phyloP scores from a whole-genome alignment of 2,329 filamentous ascomycete species.

The Penicillium frequentans region DNA sequence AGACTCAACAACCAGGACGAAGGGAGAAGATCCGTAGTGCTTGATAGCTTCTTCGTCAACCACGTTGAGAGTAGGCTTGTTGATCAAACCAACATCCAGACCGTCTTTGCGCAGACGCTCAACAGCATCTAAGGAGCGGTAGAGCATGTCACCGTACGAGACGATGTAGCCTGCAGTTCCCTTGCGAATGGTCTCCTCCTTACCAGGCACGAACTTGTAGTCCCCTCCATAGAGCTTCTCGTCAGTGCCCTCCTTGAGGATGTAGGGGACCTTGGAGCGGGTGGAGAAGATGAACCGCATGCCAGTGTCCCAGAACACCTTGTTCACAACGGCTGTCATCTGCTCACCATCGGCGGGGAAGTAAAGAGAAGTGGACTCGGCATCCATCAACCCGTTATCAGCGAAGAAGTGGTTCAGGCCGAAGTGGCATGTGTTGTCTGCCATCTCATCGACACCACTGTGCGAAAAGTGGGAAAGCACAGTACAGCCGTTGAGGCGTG shows the following conservation, averaged over 20 bases:
- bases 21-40: conserved; percentile 36
- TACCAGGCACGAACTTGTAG: conserved; percentile 39
- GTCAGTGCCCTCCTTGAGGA: conserved; percentile 38
- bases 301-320: conserved; percentile 40
- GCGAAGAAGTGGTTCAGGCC: conserved; percentile 44
- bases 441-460: conserved; percentile 43
- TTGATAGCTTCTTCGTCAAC: conserved; percentile 41
- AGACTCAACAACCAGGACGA: conserved; percentile 40
- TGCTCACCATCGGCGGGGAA: conserved; percentile 44
- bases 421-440: conserved; percentile 45
- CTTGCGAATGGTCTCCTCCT: conserved; percentile 40
- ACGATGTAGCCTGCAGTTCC: conserved; percentile 41
- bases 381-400: conserved; percentile 42
- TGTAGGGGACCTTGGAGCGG: conserved; percentile 39
- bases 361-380: conserved; percentile 35
- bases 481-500: conserved; percentile 38
- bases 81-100: conserved; percentile 39
- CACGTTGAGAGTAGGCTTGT: conserved; percentile 41
- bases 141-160: conserved; percentile 43
- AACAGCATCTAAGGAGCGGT: conserved; percentile 41
- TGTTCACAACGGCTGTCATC: conserved; percentile 39
- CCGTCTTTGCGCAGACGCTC: conserved; percentile 38
- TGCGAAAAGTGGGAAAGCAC: conserved; percentile 44
- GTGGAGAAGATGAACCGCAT: conserved; percentile 42
- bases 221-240: conserved; percentile 36